Evolutionary conservation across 192 early-diverging fungal species (phyloP), one percentile per base, ranked within the genome.

Genomic region (Backusella circina): DNA sequence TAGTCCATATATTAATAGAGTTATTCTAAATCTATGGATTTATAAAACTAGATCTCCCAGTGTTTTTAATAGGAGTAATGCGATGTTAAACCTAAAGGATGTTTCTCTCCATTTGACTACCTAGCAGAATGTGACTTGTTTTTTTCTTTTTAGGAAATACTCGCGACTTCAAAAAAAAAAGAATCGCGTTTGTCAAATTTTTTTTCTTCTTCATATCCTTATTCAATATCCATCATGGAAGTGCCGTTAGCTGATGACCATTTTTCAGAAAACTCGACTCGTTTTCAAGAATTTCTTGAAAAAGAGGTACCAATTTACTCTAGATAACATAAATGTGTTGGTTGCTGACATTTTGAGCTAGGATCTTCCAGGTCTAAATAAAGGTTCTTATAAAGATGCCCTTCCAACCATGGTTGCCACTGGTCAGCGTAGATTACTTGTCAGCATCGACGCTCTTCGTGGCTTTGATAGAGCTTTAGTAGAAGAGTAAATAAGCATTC

Each of bases 391-490:
- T 31, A 72, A 57, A 37, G 65, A 50, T 23, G 35, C 51, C 10
- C 66, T 81, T 44, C 33, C 38, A 30, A 38, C 47, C 1, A 57
- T 81, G 54, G 44, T 81, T 70, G 67, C 66, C 23, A 81, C 38
- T 41, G 68, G 65, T 26, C 65, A 78, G 23, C 80, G 88, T 8
- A 89, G 98, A 16, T 82, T 98, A 31, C 86, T 99, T 18, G 89
- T 98, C 71, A 96, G 93, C 70, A 81, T 99, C 57, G 96, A 99
- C 86, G 88, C 95, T 79, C 71, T 99, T 13, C 93, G 97, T 71
- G 80, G 88, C 66, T 93, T 93, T 79, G 89, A 91, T 79, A 67
- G 84, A 1, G 90, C 90, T 23, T 91, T 93, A 70, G 89, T 93
- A 2, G 84, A 88, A 75, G 89, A 92, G 95, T 95, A 82, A 39